Base-by-base conservation (phyloP, 805 yeast genomes). In the Ogataea angusta region DNA sequence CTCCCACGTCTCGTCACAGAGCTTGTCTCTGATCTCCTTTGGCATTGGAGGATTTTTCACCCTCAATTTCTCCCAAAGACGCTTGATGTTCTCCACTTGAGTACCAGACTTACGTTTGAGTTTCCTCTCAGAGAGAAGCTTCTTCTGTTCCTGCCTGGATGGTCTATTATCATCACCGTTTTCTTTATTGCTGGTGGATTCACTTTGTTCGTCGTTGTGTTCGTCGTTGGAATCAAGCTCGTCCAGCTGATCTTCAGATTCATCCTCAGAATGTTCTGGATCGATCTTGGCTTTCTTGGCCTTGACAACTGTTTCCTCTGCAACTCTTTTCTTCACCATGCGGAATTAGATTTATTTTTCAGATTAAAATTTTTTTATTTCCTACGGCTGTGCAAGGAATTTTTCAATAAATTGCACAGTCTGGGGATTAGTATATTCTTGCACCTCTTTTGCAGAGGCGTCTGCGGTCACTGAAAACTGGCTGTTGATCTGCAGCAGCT, bases 21-120 rank as follows among this genome's bases (percentile, higher is more conserved):
- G 69, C 63, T 83, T 82, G 48, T 82, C 83, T 62, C 96, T 79
- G 12, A 80, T 73, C 44, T 74, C 80, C 52, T 84, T 81, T 34
- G 95, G 85, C 40, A 89, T 70, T 17, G 90, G 81, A 30, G 95
- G 95, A 43, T 76, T 80, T 54, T 85, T 86, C 24, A 85, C 91
- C 65, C 98, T 78, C 55, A 91, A 70, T 62, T 77, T 80, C 69
- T 90, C 98, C 99, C 99, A 91, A 30, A 91, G 61, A 23, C 75
- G 70, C 63, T 91, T 91, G 64, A 91, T 88, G 51, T 78, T 76
- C 62, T 86, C 88, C 36, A 91, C 89, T 64, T 84, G 86, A 26
- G 68, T 67, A 54, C 97, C 98, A n/a, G 93, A 76, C 59, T 84
- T 86, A 69, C 96, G 80, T 59, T 81, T 79, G 49, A 87, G 68